These are phyloP conservation scores for Cetraspora pellucida DNA, from an alignment of 192 early-diverging fungal species.

Conservation along the genomic window DNA sequence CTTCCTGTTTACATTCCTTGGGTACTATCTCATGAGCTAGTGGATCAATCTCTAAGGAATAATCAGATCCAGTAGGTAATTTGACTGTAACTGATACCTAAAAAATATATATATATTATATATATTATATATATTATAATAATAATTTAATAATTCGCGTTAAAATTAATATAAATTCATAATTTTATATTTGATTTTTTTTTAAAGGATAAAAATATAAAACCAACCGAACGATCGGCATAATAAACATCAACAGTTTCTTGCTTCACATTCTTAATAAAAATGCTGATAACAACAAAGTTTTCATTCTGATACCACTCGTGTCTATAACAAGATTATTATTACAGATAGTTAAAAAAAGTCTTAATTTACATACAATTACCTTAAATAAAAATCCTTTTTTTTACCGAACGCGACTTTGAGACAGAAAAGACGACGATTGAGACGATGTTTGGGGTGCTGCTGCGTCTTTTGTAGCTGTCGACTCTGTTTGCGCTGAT, in stretches of 20 bases:
- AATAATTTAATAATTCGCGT: background rate
- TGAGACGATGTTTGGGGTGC: background rate
- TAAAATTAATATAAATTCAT: background rate
- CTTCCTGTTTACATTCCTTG: conserved; percentile 64
- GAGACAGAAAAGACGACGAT: conserved; percentile 5
- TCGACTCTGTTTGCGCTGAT: too few relatives aligned
- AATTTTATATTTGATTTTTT: too few relatives aligned
- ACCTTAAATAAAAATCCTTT: background rate
- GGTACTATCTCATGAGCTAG: conserved; percentile 80
- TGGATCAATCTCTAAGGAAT: conserved; percentile 91
- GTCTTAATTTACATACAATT: background rate
- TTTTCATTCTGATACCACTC: conserved; percentile 98
- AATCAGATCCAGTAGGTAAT: conserved; percentile 82
- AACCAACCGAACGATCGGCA: conserved; percentile 53
- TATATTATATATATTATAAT: background rate
- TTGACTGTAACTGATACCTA: conserved; percentile 80
- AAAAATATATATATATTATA: background rate
- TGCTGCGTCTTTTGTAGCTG: too few relatives aligned
- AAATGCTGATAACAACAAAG: conserved; percentile 84
- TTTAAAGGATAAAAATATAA: background rate
- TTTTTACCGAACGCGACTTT: conserved; percentile 34
- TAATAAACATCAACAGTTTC: conserved; percentile 74
- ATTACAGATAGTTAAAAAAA: conserved; percentile 32
- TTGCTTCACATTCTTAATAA: conserved; percentile 84
- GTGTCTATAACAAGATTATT: conserved; percentile 60